phyloP scores from a whole-genome alignment of 116 monocot species.

The Dioscorea cayenensis region DNA sequence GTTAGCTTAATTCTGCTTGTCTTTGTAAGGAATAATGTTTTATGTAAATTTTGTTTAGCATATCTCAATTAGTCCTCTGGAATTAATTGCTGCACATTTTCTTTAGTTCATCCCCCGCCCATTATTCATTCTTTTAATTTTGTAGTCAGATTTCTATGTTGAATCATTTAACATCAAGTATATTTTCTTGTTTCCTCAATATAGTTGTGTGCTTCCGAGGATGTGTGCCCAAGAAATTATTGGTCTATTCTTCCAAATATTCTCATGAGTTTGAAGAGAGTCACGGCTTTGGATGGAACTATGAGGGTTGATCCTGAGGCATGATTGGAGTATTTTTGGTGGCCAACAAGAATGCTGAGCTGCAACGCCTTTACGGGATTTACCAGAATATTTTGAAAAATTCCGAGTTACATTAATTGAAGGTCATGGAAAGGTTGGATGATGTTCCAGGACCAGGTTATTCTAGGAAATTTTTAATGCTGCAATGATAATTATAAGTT shows the following conservation, averaged over 20 bases:
- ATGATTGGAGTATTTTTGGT: slow-evolving; percentile 93
- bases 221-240: slow-evolving; percentile 94
- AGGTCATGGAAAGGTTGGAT: slow-evolving; percentile 94
- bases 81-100: too few relatives aligned
- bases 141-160: not conserved
- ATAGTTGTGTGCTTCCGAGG: slow-evolving; percentile 96
- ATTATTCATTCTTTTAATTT: not conserved
- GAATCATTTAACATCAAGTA: not conserved
- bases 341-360: slow-evolving; percentile 96
- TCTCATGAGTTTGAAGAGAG: slow-evolving; percentile 96
- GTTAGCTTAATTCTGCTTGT: too few relatives aligned
- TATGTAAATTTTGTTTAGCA: too few relatives aligned
- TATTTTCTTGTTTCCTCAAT: slow-evolving; percentile 3
- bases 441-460: slow-evolving; percentile 13
- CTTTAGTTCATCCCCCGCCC: too few relatives aligned
- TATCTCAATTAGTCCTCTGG: too few relatives aligned
- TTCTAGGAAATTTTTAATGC: not conserved
- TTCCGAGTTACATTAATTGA: slow-evolving; percentile 86
- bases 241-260: slow-evolving; percentile 95
- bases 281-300: slow-evolving; percentile 93
- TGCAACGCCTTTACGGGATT: slow-evolving; percentile 88
- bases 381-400: slow-evolving; percentile 89
- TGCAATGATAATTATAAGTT: not conserved
- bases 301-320: slow-evolving; percentile 89
- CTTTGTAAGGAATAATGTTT: too few relatives aligned